Evolutionary conservation across 768 basidiomycete species (phyloP).

Genomic region (Rhodotorula sphaerocarpa): DNA sequence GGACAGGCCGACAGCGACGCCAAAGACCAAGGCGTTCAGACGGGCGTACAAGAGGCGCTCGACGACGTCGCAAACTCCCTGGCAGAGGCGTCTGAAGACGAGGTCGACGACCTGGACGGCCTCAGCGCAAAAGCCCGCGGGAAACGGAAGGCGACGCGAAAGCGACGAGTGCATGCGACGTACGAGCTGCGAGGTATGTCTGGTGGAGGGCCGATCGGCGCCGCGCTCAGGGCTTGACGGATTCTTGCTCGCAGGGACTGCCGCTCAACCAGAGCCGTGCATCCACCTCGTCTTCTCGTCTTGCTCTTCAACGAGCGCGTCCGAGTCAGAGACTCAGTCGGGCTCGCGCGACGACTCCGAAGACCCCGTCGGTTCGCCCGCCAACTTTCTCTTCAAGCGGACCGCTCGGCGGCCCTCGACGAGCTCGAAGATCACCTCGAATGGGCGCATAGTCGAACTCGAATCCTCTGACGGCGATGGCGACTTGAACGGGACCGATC

Average conservation of each 20-base stretch:
- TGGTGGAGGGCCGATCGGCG: too few species aligned
- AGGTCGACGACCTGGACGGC: constrained; percentile 36
- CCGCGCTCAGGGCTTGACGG: too few species aligned
- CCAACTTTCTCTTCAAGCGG: constrained; percentile 20
- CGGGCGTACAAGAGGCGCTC: neutral
- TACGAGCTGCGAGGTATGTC: constrained; percentile 46
- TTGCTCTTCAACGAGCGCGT: constrained; percentile 1
- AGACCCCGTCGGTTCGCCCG: constrained; percentile 6
- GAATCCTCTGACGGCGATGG: neutral
- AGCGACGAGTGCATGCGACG: constrained; percentile 43
- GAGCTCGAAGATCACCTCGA: neutral
- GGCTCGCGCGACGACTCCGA: neutral
- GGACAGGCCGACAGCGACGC: constrained; percentile 4
- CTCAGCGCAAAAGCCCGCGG: constrained; percentile 6
- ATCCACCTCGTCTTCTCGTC: constrained; percentile 41
- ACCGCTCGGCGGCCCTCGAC: neutral
- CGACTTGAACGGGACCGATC: neutral
- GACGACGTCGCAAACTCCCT: neutral
- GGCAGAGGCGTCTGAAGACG: neutral
- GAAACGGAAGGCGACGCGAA: constrained; percentile 12
- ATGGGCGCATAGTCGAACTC: neutral
- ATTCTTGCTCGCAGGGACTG: constrained; percentile 34
- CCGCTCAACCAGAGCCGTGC: constrained; percentile 43
- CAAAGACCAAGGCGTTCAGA: neutral
- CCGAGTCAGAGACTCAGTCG: too few species aligned